Percentiles rank a stretch among this genome's conserved stretches.
Evolutionary conservation across 768 basidiomycete genomes (phyloP).

Genomic region (Russula earlei): DNA sequence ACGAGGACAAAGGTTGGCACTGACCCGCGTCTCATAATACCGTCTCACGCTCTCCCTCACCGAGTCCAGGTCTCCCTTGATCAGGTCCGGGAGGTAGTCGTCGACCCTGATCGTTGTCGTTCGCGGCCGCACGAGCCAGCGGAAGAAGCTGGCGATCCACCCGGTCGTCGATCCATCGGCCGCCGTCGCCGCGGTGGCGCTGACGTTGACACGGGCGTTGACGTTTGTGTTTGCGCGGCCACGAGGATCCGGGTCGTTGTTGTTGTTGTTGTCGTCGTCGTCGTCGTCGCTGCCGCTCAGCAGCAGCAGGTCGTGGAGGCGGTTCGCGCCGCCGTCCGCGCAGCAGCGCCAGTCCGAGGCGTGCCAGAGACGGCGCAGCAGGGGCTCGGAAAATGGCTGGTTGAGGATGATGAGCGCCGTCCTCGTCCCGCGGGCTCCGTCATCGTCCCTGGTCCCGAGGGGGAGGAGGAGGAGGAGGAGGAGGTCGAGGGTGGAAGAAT

Average conservation of each 20-base stretch:
- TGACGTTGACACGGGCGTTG: too few species aligned
- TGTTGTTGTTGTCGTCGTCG: too few species aligned
- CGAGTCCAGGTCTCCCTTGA: conserved; percentile 94
- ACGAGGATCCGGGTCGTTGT: too few species aligned
- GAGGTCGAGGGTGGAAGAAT: too few species aligned
- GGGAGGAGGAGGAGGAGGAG: too few species aligned
- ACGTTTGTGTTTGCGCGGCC: too few species aligned
- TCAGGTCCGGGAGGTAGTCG: conserved; percentile 63
- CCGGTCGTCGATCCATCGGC: not conserved
- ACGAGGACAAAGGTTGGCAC: conserved; percentile 5
- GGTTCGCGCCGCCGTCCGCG: conserved; percentile 54
- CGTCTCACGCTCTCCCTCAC: conserved; percentile 60
- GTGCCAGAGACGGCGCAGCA: conserved; percentile 51
- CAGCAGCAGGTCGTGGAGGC: conserved; percentile 46
- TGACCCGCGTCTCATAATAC: conserved; percentile 56
- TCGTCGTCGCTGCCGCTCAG: not conserved
- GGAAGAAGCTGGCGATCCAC: not conserved
- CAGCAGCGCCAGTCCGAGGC: conserved; percentile 30
- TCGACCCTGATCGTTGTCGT: conserved; percentile 37
- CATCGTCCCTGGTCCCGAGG: not conserved
- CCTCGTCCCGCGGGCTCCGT: not conserved
- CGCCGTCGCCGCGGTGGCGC: not conserved
- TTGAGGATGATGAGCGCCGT: conserved; percentile 79
- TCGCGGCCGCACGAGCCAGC: not conserved
- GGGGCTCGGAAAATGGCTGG: conserved; percentile 61